phyloP scores from a whole-genome alignment of 2,329 filamentous ascomycete species.

The Aureobasidium sp. region DNA sequence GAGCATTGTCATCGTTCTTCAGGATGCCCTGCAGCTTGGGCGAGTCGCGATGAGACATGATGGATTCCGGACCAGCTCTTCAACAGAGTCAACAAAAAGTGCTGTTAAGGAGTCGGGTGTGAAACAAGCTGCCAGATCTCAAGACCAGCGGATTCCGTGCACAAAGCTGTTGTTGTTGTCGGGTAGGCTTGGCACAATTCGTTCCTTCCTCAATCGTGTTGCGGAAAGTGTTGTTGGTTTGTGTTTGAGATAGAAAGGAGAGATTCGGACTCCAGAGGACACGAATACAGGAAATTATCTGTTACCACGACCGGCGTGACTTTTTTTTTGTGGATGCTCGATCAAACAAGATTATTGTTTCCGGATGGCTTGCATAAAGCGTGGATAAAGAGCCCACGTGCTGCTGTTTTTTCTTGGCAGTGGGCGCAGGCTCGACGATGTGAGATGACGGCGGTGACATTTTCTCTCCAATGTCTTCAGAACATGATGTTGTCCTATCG shows the following conservation, averaged over 20 bases:
- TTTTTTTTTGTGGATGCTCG: background rate
- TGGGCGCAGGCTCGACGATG: background rate
- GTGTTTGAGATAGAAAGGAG: background rate
- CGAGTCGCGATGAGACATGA: slow-evolving; percentile 11
- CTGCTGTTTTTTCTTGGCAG: background rate
- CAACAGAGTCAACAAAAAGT: background rate
- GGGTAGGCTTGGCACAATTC: background rate
- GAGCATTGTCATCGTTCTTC: slow-evolving; percentile 6
- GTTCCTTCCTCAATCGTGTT: background rate
- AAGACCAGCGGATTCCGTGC: background rate
- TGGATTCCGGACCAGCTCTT: background rate
- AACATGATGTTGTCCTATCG: background rate
- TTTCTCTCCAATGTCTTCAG: background rate
- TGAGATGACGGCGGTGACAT: background rate
- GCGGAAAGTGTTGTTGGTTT: background rate
- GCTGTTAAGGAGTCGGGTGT: background rate
- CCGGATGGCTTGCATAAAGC: background rate
- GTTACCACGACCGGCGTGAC: slow-evolving; percentile 2
- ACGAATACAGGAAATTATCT: slow-evolving; percentile 1
- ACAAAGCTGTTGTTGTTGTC: background rate
- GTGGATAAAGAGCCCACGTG: background rate
- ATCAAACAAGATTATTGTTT: slow-evolving; percentile 5
- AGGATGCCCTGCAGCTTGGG: slow-evolving; percentile 11
- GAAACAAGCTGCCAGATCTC: background rate
- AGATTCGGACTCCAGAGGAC: background rate